A percentile compares a stretch with the other conserved stretches of the same genome.
These are phyloP conservation scores for Scedosporium apiospermum DNA, from an alignment of 2,329 filamentous ascomycete species.

Conservation along the genomic window DNA sequence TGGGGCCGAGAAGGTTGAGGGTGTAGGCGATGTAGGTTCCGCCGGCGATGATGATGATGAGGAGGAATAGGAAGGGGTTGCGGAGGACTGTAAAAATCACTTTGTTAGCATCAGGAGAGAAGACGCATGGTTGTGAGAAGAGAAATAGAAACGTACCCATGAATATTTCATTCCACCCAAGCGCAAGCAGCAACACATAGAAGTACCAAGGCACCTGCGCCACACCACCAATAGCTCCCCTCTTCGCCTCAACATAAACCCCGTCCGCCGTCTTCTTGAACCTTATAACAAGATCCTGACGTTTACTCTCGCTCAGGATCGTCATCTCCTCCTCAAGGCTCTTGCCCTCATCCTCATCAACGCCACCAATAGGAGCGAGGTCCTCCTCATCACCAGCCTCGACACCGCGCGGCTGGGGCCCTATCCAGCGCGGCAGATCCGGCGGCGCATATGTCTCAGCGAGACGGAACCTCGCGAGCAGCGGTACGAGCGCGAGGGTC, in stretches of 20 bases:
- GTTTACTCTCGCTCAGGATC: conserved; percentile 80
- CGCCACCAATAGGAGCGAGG: conserved; percentile 76
- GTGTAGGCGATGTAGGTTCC: conserved; percentile 85
- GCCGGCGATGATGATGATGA: conserved; percentile 66
- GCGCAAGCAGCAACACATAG: conserved; percentile 75
- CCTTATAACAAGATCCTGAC: conserved; percentile 80
- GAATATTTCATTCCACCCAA: conserved; percentile 98
- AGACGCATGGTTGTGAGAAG: neutral
- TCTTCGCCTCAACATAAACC: conserved; percentile 95
- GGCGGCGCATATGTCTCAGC: conserved; percentile 65
- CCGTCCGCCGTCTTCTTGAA: conserved; percentile 99
- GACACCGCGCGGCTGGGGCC: conserved; percentile 62
- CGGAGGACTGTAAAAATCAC: conserved; percentile 59
- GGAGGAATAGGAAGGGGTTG: conserved; percentile 86
- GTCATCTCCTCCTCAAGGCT: conserved; percentile 95
- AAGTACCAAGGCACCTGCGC: conserved; percentile 93
- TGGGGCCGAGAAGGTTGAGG: conserved; percentile 91
- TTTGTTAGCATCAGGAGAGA: conserved; percentile 7
- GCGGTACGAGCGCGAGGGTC: conserved; percentile 80
- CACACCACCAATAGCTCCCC: conserved; percentile 90
- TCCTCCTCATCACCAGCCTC: conserved; percentile 86
- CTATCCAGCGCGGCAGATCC: conserved; percentile 77
- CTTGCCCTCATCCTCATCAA: conserved; percentile 91
- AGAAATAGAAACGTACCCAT: conserved; percentile 58
- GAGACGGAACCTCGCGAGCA: conserved; percentile 77